These are phyloP conservation scores for Candida multigemmis DNA, from an alignment of 805 yeast species.

Conservation along the genomic window DNA sequence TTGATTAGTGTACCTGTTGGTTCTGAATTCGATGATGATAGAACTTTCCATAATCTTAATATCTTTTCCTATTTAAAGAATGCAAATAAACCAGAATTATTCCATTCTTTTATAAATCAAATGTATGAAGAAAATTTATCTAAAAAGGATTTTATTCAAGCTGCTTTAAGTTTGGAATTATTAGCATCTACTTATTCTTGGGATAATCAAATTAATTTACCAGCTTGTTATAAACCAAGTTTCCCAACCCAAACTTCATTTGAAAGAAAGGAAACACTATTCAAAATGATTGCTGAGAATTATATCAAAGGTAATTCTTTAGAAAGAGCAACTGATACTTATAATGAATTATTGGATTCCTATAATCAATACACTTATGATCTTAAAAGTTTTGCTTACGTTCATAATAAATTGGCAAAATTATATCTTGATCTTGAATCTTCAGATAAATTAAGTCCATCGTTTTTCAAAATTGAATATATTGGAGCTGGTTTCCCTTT, in stretches of 20 bases:
- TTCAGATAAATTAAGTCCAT: constrained; percentile 65
- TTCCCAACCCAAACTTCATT: constrained; percentile 78
- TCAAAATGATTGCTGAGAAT: constrained; percentile 60
- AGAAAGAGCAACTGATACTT: constrained; percentile 73
- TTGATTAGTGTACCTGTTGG: constrained; percentile 70
- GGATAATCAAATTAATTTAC: constrained; percentile 50
- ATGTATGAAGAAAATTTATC: constrained; percentile 56
- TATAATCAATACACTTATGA: constrained; percentile 70
- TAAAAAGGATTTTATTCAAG: constrained; percentile 65
- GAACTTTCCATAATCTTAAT: constrained; percentile 71
- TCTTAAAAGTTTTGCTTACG: constrained; percentile 63
- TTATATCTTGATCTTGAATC: constrained; percentile 60
- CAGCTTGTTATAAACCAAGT: constrained; percentile 53
- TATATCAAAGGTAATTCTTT: constrained; percentile 63
- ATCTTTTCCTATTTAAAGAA: constrained; percentile 70
- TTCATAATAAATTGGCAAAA: constrained; percentile 57
- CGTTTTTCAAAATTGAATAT: constrained; percentile 71
- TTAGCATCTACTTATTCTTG: constrained; percentile 71
- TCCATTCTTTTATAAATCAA: constrained; percentile 69
- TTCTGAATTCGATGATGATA: constrained; percentile 78
- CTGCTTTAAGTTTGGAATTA: constrained; percentile 71
- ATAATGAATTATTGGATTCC: constrained; percentile 67
- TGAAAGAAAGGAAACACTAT: constrained; percentile 68
- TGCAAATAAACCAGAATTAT: constrained; percentile 70
- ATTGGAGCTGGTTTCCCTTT: constrained; percentile 81